A percentile compares a stretch with the other conserved stretches of the same genome.
Evolutionary conservation across 306 rosid species (phyloP).

Genomic region (Quercus ilex): DNA sequence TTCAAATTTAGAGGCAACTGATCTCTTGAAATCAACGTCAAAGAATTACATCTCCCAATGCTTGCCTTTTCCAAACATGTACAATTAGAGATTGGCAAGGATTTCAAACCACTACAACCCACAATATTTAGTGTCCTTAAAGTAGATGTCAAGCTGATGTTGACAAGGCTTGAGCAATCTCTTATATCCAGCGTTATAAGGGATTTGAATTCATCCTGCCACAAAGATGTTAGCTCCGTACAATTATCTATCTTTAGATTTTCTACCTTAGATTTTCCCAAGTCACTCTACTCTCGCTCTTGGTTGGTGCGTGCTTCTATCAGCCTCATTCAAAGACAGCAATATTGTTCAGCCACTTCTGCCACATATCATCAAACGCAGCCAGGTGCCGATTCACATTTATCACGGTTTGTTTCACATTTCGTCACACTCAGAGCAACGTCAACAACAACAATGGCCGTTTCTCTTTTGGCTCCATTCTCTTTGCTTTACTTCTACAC

Average conservation of each 20-base stretch:
- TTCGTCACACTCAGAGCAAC: neutral
- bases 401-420: neutral
- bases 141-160: no score
- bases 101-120: neutral
- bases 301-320: neutral
- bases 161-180: no score
- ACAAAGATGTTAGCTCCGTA: neutral
- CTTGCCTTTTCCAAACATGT: neutral
- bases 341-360: neutral
- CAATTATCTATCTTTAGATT: neutral
- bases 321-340: no score
- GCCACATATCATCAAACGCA: neutral
- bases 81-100: neutral
- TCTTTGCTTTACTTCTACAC: neutral
- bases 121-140: no score
- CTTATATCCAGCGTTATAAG: no score
- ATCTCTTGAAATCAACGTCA: neutral
- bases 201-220: neutral
- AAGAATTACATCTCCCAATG: neutral
- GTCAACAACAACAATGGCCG: constrained; percentile 9
- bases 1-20: constrained; percentile 11
- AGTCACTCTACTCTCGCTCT: no score
- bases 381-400: constrained; percentile 20
- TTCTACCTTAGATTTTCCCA: neutral
- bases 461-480: constrained; percentile 4